Evolutionary conservation across 2,329 filamentous ascomycete genomes (phyloP), one percentile per base, ranked within the genome.

Genomic region (Trichoderma sp.): DNA sequence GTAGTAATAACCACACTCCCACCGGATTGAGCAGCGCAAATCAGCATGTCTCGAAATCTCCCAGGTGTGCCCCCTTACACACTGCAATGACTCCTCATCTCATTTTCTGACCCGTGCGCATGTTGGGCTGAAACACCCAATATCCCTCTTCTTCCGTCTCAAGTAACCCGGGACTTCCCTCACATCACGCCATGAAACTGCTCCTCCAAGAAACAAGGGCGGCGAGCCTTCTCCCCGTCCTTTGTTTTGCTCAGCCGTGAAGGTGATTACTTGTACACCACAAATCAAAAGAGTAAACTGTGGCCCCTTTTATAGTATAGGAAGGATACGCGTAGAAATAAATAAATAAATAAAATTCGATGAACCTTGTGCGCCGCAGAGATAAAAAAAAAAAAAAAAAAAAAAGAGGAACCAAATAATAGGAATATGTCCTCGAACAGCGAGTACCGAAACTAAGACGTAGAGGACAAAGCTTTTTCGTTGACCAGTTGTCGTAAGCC

Each of bases 311-410:
- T 68, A 68, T 68, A 64, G 57, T 65, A 68, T 65, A 68, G 56
- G 61, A 60, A 73, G 71, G 29, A 48, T 45, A 45, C 52, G 63
- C 19, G 61, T 67, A 68, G 70, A 35, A 66, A 70, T 22, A 61
- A 48, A 68, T 69, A 17, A 61, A 71, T 68, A 68, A 27, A 64
- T 60, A 70, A 35, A 59, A 61, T 70, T 70, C n/a, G 61, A 52
- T 34, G 57, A 61, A 19, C 39, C 54, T 52, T 67, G 54, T 67
- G 27, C 52, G 64, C 64, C 48, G 68, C 45, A 69, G 69, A 70
- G 39, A 68, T 32, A 65, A 39, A 35, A 15, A 37, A 15, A 56
- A 15, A 48, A n/a, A 60, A 72, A 65, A 56, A 64, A 29, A 50
- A 56, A 25, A n/a, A 57, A 45, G 37, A 53, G 25, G 17, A 57